Conservation (phyloP, 345 rosid genomes). For the Eucalyptus erythrocorys region DNA sequence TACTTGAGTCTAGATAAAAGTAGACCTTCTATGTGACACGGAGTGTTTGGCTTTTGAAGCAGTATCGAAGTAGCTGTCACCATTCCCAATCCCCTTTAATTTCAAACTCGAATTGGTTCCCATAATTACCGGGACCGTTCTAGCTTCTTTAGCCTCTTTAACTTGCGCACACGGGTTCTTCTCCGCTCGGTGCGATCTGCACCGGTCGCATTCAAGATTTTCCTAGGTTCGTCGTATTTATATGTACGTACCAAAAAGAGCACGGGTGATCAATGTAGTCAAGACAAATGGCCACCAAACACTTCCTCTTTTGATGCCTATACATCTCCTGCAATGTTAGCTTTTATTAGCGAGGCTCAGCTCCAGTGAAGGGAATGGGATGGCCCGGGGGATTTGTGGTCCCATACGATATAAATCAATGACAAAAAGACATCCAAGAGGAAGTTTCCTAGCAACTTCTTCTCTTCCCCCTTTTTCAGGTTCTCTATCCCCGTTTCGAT, state of each 20-base stretch:
- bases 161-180: not conserved
- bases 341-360: not conserved
- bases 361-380: not conserved
- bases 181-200: not conserved
- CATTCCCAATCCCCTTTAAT: not conserved
- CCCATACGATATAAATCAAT: not conserved
- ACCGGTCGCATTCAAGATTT: not conserved
- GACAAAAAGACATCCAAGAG: not conserved
- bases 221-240: not conserved
- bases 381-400: not conserved
- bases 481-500: not conserved
- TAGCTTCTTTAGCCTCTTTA: not conserved
- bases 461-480: not conserved
- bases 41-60: not conserved
- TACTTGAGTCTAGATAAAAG: not conserved
- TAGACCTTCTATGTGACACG: fast-evolving
- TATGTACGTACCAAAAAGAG: not conserved
- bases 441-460: not conserved
- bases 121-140: not conserved
- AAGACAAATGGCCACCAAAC: not conserved
- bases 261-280: not conserved
- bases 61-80: fast-evolving
- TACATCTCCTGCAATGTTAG: not conserved
- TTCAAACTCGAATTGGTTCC: not conserved
- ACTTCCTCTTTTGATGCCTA: not conserved